phyloP scores from a whole-genome alignment of 202 grass and related monocot species.

The Miscanthus sacchariflorus region DNA sequence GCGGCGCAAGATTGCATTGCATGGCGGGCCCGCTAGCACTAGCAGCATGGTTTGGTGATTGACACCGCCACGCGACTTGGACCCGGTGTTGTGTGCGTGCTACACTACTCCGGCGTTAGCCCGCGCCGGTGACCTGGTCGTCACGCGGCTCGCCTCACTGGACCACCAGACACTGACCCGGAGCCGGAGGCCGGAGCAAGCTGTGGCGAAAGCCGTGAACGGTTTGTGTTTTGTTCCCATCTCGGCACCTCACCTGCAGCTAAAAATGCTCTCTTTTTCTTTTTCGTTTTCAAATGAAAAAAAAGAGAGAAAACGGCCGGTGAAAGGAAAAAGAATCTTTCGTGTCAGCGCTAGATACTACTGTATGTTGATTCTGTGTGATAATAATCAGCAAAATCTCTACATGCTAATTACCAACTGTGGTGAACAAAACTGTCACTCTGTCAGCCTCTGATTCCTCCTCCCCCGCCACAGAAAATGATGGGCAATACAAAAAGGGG shows the following conservation, averaged over 20 bases:
- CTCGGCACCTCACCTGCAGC: background rate
- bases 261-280: background rate
- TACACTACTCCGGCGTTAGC: background rate
- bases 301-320: background rate
- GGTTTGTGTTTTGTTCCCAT: background rate
- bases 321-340: background rate
- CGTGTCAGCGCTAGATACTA: background rate
- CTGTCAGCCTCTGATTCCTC: conserved; percentile 48
- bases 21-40: conserved; percentile 20
- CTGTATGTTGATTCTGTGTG: conserved; percentile 11
- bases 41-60: conserved; percentile 25
- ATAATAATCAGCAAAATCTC: conserved; percentile 46
- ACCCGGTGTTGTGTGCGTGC: conserved; percentile 9
- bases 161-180: conserved; percentile 52
- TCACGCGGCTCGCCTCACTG: conserved; percentile 60
- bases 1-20: background rate
- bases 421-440: conserved; percentile 45
- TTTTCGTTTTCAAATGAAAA: background rate
- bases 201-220: conserved; percentile 45
- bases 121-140: conserved; percentile 52
- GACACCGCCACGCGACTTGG: conserved; percentile 46
- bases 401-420: conserved; percentile 51
- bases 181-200: background rate
- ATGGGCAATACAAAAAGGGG: background rate
- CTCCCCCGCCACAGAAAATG: background rate